Evolutionary conservation across 1,284 basidiomycete genomes (phyloP), one percentile per base, ranked within the genome.

Genomic region (Phlebopus sp.): DNA sequence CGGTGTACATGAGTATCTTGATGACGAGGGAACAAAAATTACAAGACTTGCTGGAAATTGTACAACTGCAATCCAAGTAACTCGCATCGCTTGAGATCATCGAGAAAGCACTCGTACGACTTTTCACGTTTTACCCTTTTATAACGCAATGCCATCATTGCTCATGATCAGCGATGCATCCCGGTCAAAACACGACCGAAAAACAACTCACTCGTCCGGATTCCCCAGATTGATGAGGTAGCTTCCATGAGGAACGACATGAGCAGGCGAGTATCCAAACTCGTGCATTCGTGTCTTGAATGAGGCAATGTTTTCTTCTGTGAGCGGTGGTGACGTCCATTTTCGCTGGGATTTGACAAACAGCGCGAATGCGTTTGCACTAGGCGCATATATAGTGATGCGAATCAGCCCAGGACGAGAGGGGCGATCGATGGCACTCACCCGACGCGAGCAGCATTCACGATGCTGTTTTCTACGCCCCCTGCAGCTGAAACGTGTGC

Each of bases 161-260:
- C 32, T 19, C 25, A 5, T n/a, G 21, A n/a, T n/a, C n/a, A n/a
- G n/a, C n/a, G n/a, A 37, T 34, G 8, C 17, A 15, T 13, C 48
- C 14, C 18, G 19, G 21, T 25, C n/a, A 19, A 4, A 37, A 36
- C 41, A n/a, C 18, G 17, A 29, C 21, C 37, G 42, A 49, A n/a
- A n/a, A 42, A 7, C 8, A 21, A 4, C 84, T 50, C 47, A 89
- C 87, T 57, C 56, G 54, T 92, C 87, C 0, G 87, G 86, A 58
- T 93, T 92, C 5, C 84, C 91, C 0, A 94, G 73, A 60, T 94
- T 94, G 50, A 93, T 79, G 25, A 95, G 76, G 60, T 93, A 95
- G 60, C 82, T 91, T 15, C 90, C 90, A 55, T 93, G 91, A 0
- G 90, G 90, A 4, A 93, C 69, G 2, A 92, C 76, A 51, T 84